These are phyloP conservation scores for Achaetomiella virescens DNA, from an alignment of 495 filamentous ascomycete species.

Conservation along the genomic window DNA sequence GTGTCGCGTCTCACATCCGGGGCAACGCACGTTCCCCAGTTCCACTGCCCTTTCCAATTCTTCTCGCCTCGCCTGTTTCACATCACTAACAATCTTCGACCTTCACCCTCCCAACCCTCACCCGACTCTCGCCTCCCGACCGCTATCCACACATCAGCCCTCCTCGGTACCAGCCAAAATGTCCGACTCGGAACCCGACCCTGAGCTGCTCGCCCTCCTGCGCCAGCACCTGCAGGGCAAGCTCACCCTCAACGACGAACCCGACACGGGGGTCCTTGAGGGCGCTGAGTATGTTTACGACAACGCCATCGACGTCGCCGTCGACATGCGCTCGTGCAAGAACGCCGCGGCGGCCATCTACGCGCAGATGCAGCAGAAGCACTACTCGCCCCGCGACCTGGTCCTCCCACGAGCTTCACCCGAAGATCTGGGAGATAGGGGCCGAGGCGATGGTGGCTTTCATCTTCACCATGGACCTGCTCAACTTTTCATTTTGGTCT, in stretches of 20 bases:
- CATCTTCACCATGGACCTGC: constrained; percentile 91
- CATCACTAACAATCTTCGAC: neutral
- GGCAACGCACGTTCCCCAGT: constrained; percentile 3
- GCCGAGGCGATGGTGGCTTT: constrained; percentile 77
- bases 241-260: constrained; percentile 39
- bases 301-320: constrained; percentile 85
- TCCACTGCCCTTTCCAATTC: neutral
- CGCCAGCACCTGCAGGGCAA: constrained; percentile 67
- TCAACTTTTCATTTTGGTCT: constrained; percentile 98
- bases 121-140: neutral
- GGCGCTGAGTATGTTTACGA: constrained; percentile 81
- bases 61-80: neutral
- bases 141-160: neutral
- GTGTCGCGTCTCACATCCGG: neutral
- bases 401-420: constrained; percentile 88
- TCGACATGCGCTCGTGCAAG: constrained; percentile 72
- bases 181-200: constrained; percentile 87
- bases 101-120: neutral
- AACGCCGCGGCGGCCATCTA: constrained; percentile 73
- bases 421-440: constrained; percentile 50
- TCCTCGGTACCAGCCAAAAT: constrained; percentile 35
- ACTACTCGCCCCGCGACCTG: constrained; percentile 79
- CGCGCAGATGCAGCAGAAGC: constrained; percentile 71
- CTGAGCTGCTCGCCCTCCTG: constrained; percentile 79
- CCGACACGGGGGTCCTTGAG: constrained; percentile 75